A percentile compares a stretch with the other conserved stretches of the same genome.
These are phyloP conservation scores for Epicoccum sorghinum DNA, from an alignment of 2,329 filamentous ascomycete genomes.

Conservation along the genomic window DNA sequence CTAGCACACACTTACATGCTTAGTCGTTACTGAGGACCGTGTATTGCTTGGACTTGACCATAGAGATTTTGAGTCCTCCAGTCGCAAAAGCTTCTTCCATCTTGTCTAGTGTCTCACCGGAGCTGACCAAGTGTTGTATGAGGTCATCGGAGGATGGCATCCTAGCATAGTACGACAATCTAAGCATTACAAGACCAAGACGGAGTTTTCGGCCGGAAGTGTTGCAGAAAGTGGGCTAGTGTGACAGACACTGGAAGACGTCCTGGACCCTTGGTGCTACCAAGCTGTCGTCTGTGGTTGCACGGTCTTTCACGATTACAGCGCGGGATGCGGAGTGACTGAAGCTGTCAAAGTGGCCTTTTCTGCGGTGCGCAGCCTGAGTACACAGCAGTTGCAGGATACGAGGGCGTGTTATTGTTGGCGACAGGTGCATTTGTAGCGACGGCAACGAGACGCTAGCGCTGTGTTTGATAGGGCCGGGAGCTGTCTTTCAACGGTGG, in stretches of 20 bases:
- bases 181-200: not conserved
- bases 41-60: too few relatives aligned
- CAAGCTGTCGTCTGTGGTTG: not conserved
- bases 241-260: not conserved
- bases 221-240: slow-evolving; percentile 6
- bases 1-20: too few relatives aligned
- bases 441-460: slow-evolving; percentile 8
- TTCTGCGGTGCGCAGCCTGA: not conserved
- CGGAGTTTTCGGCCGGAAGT: not conserved
- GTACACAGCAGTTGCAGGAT: not conserved
- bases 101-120: too few relatives aligned
- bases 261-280: slow-evolving; percentile 1
- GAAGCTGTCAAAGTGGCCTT: slow-evolving; percentile 2
- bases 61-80: too few relatives aligned
- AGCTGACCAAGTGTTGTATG: not conserved
- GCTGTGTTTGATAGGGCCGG: not conserved
- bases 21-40: too few relatives aligned
- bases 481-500: slow-evolving; percentile 6
- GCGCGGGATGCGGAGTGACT: slow-evolving; percentile 1
- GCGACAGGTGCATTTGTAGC: slow-evolving; percentile 7
- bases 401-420: not conserved
- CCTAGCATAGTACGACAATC: not conserved
- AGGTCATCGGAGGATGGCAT: slow-evolving; percentile 7
- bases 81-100: too few relatives aligned
- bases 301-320: not conserved